phyloP scores from a whole-genome alignment of 169 alveolate genomes.

The Plasmodium coatneyi region DNA sequence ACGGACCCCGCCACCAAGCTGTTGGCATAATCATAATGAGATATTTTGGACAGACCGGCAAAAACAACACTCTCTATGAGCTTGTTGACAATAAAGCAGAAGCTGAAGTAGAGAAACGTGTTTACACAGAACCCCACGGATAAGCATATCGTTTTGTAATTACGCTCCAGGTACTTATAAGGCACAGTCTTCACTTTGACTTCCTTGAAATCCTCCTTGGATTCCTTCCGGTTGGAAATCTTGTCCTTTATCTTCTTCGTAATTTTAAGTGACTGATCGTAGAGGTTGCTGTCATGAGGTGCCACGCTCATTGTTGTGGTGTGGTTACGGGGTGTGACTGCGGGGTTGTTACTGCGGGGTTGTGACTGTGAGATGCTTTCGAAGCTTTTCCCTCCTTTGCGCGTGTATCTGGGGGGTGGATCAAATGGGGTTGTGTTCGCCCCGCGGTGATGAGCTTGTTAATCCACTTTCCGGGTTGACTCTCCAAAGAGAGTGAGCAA shows the following conservation, averaged over 20 bases:
- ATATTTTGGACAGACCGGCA: background rate
- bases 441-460: background rate
- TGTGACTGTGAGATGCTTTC: background rate
- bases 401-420: too few species aligned
- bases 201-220: conserved; percentile 13
- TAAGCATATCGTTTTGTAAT: background rate
- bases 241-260: conserved; percentile 19
- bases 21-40: background rate
- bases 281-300: background rate
- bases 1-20: background rate
- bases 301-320: background rate
- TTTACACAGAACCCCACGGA: conserved; percentile 22
- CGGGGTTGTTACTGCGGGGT: background rate
- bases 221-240: conserved; percentile 4
- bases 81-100: background rate
- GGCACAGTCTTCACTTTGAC: background rate
- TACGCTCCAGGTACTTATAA: background rate
- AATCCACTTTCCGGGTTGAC: background rate
- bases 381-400: too few species aligned
- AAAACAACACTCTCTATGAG: background rate
- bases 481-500: background rate
- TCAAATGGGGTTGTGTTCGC: too few species aligned
- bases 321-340: background rate
- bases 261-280: background rate
- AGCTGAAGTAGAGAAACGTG: conserved; percentile 26